phyloP scores from a whole-genome alignment of 495 filamentous ascomycete genomes.

The Daldinia loculata region DNA sequence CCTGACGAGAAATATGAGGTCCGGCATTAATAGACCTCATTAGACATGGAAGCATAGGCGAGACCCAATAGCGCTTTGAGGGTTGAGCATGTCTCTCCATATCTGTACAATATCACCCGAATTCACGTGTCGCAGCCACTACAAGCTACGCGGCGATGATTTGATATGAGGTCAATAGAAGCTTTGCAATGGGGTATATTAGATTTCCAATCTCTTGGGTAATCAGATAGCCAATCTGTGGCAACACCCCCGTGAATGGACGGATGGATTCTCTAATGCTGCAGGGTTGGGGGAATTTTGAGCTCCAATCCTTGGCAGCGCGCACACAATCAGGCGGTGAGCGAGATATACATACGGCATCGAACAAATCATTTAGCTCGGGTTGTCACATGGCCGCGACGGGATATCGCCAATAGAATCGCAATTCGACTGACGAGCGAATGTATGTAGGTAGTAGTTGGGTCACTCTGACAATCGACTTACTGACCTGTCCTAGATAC shows the following conservation, averaged over 20 bases:
- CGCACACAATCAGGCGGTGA: conserved; percentile 45
- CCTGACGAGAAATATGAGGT: conserved; percentile 83
- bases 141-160: conserved; percentile 8
- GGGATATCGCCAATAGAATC: conserved; percentile 34
- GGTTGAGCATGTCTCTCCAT: conserved; percentile 28
- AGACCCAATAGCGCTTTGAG: conserved; percentile 26
- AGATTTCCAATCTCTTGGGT: conserved; percentile 26
- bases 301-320: conserved; percentile 34
- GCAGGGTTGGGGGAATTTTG: conserved; percentile 27
- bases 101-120: conserved; percentile 44
- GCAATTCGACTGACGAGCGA: not conserved
- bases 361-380: conserved; percentile 27
- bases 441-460: not conserved
- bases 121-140: conserved; percentile 26
- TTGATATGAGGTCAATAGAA: conserved; percentile 28
- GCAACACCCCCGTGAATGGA: conserved; percentile 21
- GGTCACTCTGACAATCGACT: conserved; percentile 1
- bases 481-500: not conserved
- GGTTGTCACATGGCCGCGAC: conserved; percentile 25
- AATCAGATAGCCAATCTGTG: conserved; percentile 23
- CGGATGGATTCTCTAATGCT: conserved; percentile 27
- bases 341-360: conserved; percentile 18
- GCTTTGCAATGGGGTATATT: conserved; percentile 20
- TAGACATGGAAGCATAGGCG: conserved; percentile 6
- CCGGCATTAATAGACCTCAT: conserved; percentile 48